Evolutionary conservation across 176 grass and related monocot genomes (phyloP).

Genomic region (Oryza brachyantha): DNA sequence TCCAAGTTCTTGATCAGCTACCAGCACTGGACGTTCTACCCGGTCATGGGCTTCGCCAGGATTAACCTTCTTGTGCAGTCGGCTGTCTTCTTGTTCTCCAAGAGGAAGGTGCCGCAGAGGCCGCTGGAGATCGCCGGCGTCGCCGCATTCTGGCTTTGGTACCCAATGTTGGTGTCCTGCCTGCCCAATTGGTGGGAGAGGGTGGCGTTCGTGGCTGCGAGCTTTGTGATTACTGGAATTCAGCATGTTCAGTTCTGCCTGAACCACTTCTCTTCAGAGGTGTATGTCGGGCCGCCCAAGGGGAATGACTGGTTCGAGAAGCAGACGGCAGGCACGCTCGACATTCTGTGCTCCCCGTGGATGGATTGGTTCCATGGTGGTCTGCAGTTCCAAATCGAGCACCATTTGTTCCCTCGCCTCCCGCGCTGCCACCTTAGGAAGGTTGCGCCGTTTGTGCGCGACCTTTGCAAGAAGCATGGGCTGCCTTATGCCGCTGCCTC

Average conservation of each 20-base stretch:
- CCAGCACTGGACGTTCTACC: slow-evolving; percentile 98
- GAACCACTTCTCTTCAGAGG: slow-evolving; percentile 83
- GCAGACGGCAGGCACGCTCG: slow-evolving; percentile 68
- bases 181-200: slow-evolving; percentile 80
- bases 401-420: slow-evolving; percentile 91
- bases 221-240: slow-evolving; percentile 73
- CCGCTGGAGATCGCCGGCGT: slow-evolving; percentile 61
- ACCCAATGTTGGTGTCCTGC: slow-evolving; percentile 63
- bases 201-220: slow-evolving; percentile 57
- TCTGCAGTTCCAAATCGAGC: slow-evolving; percentile 88
- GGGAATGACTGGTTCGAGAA: slow-evolving; percentile 99
- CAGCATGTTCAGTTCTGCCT: slow-evolving; percentile 96
- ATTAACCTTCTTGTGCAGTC: slow-evolving; percentile 78
- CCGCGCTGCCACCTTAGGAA: slow-evolving; percentile 69
- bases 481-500: slow-evolving; percentile 52
- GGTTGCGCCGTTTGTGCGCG: slow-evolving; percentile 58
- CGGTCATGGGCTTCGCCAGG: slow-evolving; percentile 83
- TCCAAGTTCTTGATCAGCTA: slow-evolving; percentile 79
- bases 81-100: slow-evolving; percentile 31
- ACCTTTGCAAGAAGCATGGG: slow-evolving; percentile 93
- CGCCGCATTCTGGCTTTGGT: slow-evolving; percentile 76
- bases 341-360: slow-evolving; percentile 80
- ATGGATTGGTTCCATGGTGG: slow-evolving; percentile 99
- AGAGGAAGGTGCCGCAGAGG: slow-evolving; percentile 50
- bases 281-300: slow-evolving; percentile 65